These are phyloP conservation scores for Cystobasidium slooffiae DNA, from an alignment of 1,284 basidiomycete genomes.

Conservation along the genomic window DNA sequence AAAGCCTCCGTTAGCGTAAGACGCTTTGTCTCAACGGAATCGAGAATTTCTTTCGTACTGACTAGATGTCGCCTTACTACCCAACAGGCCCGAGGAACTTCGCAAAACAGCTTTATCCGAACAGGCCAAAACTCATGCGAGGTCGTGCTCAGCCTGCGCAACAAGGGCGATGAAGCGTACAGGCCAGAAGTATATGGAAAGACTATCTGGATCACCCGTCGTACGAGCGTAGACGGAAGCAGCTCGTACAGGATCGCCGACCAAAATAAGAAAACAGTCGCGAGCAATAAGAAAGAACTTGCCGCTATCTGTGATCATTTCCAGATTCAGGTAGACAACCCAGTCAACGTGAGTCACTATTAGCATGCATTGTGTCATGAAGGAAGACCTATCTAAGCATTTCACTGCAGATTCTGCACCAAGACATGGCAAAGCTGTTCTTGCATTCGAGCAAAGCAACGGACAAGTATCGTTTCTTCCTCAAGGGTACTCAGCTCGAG, in stretches of 20 bases:
- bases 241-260: constrained; percentile 82
- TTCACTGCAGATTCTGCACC: constrained; percentile 53
- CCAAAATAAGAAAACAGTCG: constrained; percentile 65
- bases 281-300: constrained; percentile 82
- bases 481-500: constrained; percentile 87
- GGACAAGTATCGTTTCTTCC: constrained; percentile 96
- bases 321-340: constrained; percentile 92
- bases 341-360: constrained; percentile 84
- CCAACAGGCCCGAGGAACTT: constrained; percentile 50
- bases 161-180: constrained; percentile 86
- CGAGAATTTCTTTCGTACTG: no score
- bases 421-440: constrained; percentile 74
- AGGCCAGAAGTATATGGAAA: constrained; percentile 79
- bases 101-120: constrained; percentile 47
- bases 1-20: constrained; percentile 84
- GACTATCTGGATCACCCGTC: constrained; percentile 81
- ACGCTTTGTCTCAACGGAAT: no score
- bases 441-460: constrained; percentile 76
- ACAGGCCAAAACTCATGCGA: constrained; percentile 57
- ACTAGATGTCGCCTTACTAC: no score
- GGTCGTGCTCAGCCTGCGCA: constrained; percentile 80
- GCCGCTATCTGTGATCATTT: constrained; percentile 88
- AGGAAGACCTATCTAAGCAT: background rate
- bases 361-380: constrained; percentile 49
- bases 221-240: constrained; percentile 74